A percentile compares a stretch with the other conserved stretches of the same genome.
phyloP scores from a whole-genome alignment of 1,139 yeast genomes.

The Yamadazyma dushanensis region DNA sequence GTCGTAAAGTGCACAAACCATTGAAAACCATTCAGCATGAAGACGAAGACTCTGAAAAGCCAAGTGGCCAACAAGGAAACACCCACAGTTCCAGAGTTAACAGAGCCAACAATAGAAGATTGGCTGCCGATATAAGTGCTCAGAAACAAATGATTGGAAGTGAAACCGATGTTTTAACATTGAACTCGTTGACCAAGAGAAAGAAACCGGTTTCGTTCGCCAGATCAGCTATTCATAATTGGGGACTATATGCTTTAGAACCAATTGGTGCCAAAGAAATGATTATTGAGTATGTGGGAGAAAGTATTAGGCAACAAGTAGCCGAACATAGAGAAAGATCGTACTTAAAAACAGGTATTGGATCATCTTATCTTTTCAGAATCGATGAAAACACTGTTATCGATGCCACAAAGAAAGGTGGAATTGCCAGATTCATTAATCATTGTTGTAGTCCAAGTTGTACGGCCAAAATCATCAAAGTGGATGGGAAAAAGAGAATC shows the following conservation, averaged over 20 bases:
- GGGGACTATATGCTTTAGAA: conserved; percentile 96
- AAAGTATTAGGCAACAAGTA: conserved; percentile 87
- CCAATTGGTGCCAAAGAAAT: conserved; percentile 93
- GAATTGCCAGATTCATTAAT: conserved; percentile 92
- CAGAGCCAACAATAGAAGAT: conserved; percentile 84
- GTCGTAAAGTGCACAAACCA: conserved; percentile 51
- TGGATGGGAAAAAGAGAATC: conserved; percentile 90
- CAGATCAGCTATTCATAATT: conserved; percentile 92
- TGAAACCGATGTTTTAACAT: conserved; percentile 77
- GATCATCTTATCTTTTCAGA: conserved; percentile 88
- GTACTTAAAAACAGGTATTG: conserved; percentile 88
- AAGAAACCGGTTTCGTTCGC: conserved; percentile 95
- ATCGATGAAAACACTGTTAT: conserved; percentile 93
- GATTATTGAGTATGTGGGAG: conserved; percentile 99
- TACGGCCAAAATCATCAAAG: conserved; percentile 94
- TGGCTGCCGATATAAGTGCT: conserved; percentile 87
- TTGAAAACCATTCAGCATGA: conserved; percentile 59
- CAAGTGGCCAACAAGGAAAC: conserved; percentile 18
- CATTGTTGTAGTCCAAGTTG: conserved; percentile 98
- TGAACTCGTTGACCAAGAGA: conserved; percentile 79
- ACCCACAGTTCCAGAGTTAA: conserved; percentile 77
- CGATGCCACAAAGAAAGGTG: conserved; percentile 97
- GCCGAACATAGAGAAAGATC: conserved; percentile 91
- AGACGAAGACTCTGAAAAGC: conserved; percentile 40
- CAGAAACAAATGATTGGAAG: conserved; percentile 75